These are phyloP conservation scores for Ceratocystiopsis sp. DNA, from an alignment of 2,329 filamentous ascomycete genomes.

Conservation along the genomic window DNA sequence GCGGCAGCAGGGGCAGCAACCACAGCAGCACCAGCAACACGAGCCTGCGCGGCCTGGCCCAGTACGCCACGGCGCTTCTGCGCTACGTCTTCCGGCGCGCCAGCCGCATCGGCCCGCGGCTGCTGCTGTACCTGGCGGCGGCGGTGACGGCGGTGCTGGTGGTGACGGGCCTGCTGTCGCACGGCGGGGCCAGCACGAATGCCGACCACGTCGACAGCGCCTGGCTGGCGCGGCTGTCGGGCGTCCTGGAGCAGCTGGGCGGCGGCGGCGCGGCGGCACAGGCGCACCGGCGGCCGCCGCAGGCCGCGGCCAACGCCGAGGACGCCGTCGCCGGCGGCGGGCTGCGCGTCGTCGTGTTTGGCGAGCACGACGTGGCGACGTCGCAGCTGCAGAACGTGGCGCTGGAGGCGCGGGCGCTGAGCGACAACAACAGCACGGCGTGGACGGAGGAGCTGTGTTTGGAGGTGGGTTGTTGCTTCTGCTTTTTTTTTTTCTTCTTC, in stretches of 20 bases:
- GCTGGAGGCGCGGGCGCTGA: slow-evolving; percentile 1
- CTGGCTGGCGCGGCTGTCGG: too few species aligned
- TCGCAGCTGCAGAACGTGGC: slow-evolving; percentile 8
- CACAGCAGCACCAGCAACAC: too few species aligned
- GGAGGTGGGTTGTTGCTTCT: slow-evolving; percentile 21
- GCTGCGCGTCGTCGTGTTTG: slow-evolving; percentile 34
- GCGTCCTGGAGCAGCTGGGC: too few species aligned
- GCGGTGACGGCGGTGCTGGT: slow-evolving; percentile 11
- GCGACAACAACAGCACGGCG: slow-evolving; percentile 12
- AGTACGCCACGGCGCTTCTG: slow-evolving; percentile 5
- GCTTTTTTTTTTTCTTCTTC: background rate
- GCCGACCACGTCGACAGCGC: too few species aligned
- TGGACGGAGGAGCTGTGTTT: slow-evolving; percentile 34
- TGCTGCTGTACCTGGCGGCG: slow-evolving; percentile 13
- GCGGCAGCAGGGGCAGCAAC: too few species aligned
- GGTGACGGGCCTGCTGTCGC: slow-evolving; percentile 5
- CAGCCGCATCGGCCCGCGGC: slow-evolving; percentile 13
- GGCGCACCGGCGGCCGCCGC: background rate
- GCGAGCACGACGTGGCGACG: slow-evolving; percentile 29
- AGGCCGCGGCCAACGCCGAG: slow-evolving; percentile 1
- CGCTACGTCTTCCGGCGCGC: slow-evolving; percentile 16
- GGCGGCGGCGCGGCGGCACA: too few species aligned
- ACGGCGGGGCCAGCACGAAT: too few species aligned
- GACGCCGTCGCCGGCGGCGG: slow-evolving; percentile 13
- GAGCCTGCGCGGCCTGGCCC: too few species aligned